Evolutionary conservation across 2,329 filamentous ascomycete genomes (phyloP).

Genomic region (Nemania sp.): DNA sequence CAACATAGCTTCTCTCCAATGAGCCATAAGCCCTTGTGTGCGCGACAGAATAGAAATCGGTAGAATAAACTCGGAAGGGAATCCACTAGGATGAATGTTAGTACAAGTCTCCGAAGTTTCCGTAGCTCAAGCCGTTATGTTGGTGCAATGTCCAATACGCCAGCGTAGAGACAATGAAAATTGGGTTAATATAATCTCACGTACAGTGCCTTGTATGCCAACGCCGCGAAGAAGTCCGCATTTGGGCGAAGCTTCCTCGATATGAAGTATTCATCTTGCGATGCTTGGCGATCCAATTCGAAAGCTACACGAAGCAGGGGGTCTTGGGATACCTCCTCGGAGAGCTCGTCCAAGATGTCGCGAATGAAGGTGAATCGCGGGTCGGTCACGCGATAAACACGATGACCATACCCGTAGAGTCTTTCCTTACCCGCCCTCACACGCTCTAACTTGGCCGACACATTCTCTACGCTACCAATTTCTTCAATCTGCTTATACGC

Average conservation of each 20-base stretch:
- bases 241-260: slow-evolving; percentile 29
- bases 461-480: slow-evolving; percentile 23
- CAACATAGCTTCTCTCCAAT: slow-evolving; percentile 31
- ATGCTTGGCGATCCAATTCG: slow-evolving; percentile 25
- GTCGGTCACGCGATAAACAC: slow-evolving; percentile 29
- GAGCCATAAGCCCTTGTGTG: slow-evolving; percentile 29
- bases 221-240: slow-evolving; percentile 28
- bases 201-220: slow-evolving; percentile 29
- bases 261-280: slow-evolving; percentile 29
- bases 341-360: slow-evolving; percentile 22
- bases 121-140: neutral
- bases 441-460: slow-evolving; percentile 23
- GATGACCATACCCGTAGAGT: slow-evolving; percentile 30
- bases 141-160: neutral
- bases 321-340: slow-evolving; percentile 22
- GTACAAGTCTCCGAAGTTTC: neutral
- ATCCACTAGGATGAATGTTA: slow-evolving; percentile 19
- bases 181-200: neutral
- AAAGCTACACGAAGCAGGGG: slow-evolving; percentile 26
- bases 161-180: neutral
- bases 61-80: slow-evolving; percentile 26
- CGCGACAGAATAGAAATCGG: slow-evolving; percentile 28
- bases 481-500: slow-evolving; percentile 29
- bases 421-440: slow-evolving; percentile 29
- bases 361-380: slow-evolving; percentile 28